phyloP scores from a whole-genome alignment of 2,329 filamentous ascomycete species.

The Colletotrichum sp. region DNA sequence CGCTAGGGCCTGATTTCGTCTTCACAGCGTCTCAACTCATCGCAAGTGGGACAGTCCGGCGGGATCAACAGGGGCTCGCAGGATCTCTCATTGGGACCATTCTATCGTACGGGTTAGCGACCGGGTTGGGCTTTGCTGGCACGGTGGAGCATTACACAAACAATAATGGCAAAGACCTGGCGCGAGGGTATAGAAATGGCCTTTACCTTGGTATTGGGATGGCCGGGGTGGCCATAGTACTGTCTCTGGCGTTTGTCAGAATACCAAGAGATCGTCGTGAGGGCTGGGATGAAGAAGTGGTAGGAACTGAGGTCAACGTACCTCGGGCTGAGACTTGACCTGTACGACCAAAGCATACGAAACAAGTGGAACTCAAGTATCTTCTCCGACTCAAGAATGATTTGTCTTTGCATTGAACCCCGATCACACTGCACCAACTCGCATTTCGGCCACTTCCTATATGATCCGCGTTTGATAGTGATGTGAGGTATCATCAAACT shows the following conservation, averaged over 20 bases:
- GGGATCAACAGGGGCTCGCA: not conserved
- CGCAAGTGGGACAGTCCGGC: not conserved
- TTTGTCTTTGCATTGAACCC: not conserved
- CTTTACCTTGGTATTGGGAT: not conserved
- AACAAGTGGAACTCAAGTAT: not conserved
- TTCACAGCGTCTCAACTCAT: not conserved
- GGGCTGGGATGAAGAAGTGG: not conserved
- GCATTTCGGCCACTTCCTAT: not conserved
- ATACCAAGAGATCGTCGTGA: not conserved
- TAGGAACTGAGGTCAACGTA: not conserved
- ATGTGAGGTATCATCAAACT: not conserved
- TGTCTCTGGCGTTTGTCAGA: not conserved
- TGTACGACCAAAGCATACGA: not conserved
- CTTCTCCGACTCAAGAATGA: not conserved
- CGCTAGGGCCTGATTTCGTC: not conserved
- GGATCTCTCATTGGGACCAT: not conserved
- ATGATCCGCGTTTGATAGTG: not conserved
- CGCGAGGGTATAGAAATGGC: not conserved
- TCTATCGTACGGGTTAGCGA: not conserved
- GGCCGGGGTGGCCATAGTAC: not conserved
- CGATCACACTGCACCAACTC: not conserved
- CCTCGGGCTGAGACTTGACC: not conserved
- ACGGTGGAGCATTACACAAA: not conserved
- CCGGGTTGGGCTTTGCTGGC: not conserved
- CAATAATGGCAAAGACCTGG: not conserved